Evolutionary conservation across 257 asterid genomes (phyloP).

Genomic region (Cordia subcordata): DNA sequence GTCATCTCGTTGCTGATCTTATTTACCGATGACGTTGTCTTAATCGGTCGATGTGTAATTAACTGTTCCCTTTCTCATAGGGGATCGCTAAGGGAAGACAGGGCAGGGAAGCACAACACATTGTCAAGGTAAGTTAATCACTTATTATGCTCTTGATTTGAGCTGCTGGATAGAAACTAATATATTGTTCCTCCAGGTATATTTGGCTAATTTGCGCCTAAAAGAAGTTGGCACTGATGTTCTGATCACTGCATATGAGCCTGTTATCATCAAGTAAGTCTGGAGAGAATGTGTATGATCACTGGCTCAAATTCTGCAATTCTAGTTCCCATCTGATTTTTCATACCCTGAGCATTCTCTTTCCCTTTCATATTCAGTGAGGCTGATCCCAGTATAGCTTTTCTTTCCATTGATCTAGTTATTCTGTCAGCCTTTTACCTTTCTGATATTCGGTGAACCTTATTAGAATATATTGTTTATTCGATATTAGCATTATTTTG

Average conservation of each 20-base stretch:
- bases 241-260: conserved; percentile 83
- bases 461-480: too few species aligned
- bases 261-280: conserved; percentile 70
- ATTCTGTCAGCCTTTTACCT: too few species aligned
- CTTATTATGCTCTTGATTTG: not conserved
- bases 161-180: conserved; percentile 12
- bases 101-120: conserved; percentile 88
- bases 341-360: not conserved
- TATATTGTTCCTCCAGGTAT: conserved; percentile 49
- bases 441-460: too few species aligned
- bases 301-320: not conserved
- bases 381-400: too few species aligned
- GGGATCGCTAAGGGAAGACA: conserved; percentile 87
- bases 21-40: too few species aligned
- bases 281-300: not conserved
- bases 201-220: conserved; percentile 86
- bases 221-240: conserved; percentile 78
- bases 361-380: too few species aligned
- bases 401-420: too few species aligned
- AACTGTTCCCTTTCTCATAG: conserved; percentile 28
- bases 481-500: too few species aligned
- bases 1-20: too few species aligned
- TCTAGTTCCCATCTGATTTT: not conserved
- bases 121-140: conserved; percentile 49
- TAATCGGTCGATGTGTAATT: too few species aligned